Percentiles rank a stretch among this genome's conserved stretches.
Evolutionary conservation across 139 green algal genomes (phyloP).

Genomic region (Edaphochlamys debaryana): DNA sequence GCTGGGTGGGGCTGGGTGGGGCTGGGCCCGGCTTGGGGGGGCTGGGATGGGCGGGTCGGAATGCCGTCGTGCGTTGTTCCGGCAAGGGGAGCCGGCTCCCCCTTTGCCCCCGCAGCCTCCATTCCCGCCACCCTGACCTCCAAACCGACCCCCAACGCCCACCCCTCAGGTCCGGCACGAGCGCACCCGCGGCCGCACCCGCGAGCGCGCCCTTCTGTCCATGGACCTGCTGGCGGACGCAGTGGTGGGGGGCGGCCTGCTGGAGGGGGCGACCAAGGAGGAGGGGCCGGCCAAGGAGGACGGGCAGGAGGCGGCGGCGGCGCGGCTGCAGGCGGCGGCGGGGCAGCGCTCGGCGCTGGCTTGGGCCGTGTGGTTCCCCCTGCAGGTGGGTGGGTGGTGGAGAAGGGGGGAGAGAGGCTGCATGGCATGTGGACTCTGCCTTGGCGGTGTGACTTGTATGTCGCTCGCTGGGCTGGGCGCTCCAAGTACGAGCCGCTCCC

Average conservation of each 20-base stretch:
- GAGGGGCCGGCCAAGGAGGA: not conserved
- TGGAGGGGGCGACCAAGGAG: not conserved
- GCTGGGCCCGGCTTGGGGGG: no score
- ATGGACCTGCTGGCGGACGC: constrained; percentile 75
- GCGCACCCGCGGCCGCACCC: constrained; percentile 74
- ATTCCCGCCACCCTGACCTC: no score
- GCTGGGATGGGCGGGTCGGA: no score
- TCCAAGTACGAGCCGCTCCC: no score
- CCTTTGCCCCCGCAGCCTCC: no score
- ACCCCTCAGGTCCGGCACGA: constrained; percentile 79
- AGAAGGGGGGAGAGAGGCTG: not conserved
- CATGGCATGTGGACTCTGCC: no score
- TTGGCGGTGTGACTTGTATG: no score
- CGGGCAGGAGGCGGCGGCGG: not conserved
- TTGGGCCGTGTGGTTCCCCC: constrained; percentile 68
- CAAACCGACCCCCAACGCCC: no score
- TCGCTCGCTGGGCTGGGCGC: no score
- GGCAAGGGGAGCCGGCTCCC: no score
- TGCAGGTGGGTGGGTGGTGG: constrained; percentile 37
- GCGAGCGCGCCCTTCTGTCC: constrained; percentile 78
- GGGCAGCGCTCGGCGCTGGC: constrained; percentile 37
- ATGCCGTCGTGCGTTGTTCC: no score
- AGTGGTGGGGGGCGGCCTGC: not conserved
- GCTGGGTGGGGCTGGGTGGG: no score
- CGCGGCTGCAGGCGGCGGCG: not conserved